phyloP scores from a whole-genome alignment of 345 rosid species.

The Noccaea caerulescens region DNA sequence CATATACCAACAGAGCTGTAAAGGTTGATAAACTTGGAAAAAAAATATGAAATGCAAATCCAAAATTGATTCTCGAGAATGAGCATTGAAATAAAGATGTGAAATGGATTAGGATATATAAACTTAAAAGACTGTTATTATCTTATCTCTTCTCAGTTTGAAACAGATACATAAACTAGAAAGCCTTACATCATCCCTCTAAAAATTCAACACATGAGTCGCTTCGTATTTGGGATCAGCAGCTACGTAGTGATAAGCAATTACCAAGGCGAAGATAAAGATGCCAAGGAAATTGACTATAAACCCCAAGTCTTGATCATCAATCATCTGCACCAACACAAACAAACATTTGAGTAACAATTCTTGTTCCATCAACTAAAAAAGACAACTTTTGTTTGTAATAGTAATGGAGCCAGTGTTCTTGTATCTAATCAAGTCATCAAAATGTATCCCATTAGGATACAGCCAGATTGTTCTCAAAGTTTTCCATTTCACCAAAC shows the following conservation, averaged over 20 bases:
- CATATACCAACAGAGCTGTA: not conserved
- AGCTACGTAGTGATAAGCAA: constrained; percentile 81
- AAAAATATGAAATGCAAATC: not conserved
- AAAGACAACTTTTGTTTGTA: not conserved
- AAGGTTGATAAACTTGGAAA: not conserved
- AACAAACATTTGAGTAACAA: constrained; percentile 31
- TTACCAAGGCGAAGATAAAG: constrained; percentile 71
- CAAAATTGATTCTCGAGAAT: not conserved
- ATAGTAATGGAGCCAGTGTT: not conserved
- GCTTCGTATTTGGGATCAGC: constrained; percentile 89
- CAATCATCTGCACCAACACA: constrained; percentile 72
- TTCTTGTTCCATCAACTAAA: constrained; percentile 12
- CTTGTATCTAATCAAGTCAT: constrained; percentile 9
- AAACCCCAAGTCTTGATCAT: constrained; percentile 78
- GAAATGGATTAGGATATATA: constrained; percentile 16
- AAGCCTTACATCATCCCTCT: constrained; percentile 17
- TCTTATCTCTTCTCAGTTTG: constrained; percentile 24
- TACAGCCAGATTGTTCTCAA: not conserved
- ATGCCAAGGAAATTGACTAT: constrained; percentile 80
- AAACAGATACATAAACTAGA: constrained; percentile 3
- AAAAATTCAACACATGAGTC: constrained; percentile 42
- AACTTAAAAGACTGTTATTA: constrained; percentile 7
- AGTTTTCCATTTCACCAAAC: constrained; percentile 1
- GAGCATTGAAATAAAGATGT: not conserved
- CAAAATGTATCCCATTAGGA: not conserved